Evolutionary conservation across 2,329 filamentous ascomycete species (phyloP).

Genomic region (Drechslera avenae): DNA sequence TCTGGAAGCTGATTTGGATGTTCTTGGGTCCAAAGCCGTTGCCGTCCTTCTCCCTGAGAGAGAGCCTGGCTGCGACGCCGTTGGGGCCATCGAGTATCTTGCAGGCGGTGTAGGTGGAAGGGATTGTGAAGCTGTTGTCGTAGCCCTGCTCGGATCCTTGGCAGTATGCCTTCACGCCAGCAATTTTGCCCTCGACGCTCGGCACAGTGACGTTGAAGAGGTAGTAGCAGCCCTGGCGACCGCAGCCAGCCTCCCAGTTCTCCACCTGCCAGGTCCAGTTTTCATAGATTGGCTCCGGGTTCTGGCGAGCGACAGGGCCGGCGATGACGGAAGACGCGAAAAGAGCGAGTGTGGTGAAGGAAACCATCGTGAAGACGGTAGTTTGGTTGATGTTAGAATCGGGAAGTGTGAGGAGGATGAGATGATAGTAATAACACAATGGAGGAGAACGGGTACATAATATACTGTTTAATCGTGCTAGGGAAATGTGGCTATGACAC

Average conservation of each 20-base stretch:
- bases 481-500: too few species aligned
- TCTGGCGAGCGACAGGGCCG: conserved; percentile 5
- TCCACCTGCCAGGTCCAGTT: conserved; percentile 28
- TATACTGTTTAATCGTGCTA: too few species aligned
- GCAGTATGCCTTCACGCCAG: conserved; percentile 24
- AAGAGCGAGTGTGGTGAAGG: conserved; percentile 16
- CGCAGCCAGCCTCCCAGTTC: conserved; percentile 26
- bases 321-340: conserved; percentile 13
- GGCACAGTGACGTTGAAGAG: conserved; percentile 32
- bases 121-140: conserved; percentile 11
- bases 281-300: conserved; percentile 14
- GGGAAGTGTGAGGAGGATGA: too few species aligned
- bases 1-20: conserved; percentile 1
- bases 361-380: conserved; percentile 12
- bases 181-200: conserved; percentile 12
- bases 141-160: conserved; percentile 20
- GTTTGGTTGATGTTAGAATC: too few species aligned
- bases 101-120: conserved; percentile 11
- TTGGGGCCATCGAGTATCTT: conserved; percentile 23
- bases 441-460: too few species aligned
- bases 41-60: conserved; percentile 3
- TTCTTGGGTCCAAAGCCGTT: background rate
- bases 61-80: conserved; percentile 22
- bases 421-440: too few species aligned
- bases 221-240: conserved; percentile 27